A percentile compares a stretch with the other conserved stretches of the same genome.
These are phyloP conservation scores for Apiotrichum veenhuisii DNA, from an alignment of 1,284 basidiomycete genomes.

Conservation along the genomic window DNA sequence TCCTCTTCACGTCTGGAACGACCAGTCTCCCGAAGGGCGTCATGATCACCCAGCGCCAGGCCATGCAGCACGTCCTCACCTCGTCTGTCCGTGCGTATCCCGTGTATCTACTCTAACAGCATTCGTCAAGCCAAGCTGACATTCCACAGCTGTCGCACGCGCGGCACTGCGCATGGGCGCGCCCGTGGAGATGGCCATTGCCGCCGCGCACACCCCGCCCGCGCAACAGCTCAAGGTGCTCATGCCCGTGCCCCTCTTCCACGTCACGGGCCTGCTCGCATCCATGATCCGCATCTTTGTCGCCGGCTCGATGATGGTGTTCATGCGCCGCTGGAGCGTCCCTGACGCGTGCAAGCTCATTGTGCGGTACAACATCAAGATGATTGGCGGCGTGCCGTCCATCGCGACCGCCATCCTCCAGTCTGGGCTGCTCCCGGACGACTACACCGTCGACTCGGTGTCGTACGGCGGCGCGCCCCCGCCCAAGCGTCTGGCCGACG, in stretches of 20 bases:
- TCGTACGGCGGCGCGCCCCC: constrained; percentile 45
- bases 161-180: constrained; percentile 34
- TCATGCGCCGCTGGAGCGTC: constrained; percentile 38
- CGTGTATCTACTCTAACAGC: too few relatives aligned
- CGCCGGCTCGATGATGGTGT: constrained; percentile 35
- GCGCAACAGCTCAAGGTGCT: constrained; percentile 11
- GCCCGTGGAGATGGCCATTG: constrained; percentile 12
- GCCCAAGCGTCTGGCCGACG: constrained; percentile 31
- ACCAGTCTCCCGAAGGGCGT: constrained; percentile 19
- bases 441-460: constrained; percentile 29
- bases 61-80: constrained; percentile 10
- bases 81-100: constrained; percentile 8
- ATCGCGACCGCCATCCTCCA: constrained; percentile 37
- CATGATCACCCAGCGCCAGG: constrained; percentile 16
- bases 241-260: constrained; percentile 43
- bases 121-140: neutral
- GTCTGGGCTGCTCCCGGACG: constrained; percentile 24
- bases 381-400: constrained; percentile 33
- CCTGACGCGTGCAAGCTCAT: constrained; percentile 32
- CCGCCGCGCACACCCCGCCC: constrained; percentile 13
- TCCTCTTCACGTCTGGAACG: constrained; percentile 38
- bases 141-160: constrained; percentile 19
- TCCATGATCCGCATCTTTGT: constrained; percentile 30
- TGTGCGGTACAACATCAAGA: constrained; percentile 25
- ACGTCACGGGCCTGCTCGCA: constrained; percentile 43